Evolutionary conservation across 2,329 filamentous ascomycete genomes (phyloP), one percentile per base, ranked within the genome.

Genomic region (Fusarium multiceps): DNA sequence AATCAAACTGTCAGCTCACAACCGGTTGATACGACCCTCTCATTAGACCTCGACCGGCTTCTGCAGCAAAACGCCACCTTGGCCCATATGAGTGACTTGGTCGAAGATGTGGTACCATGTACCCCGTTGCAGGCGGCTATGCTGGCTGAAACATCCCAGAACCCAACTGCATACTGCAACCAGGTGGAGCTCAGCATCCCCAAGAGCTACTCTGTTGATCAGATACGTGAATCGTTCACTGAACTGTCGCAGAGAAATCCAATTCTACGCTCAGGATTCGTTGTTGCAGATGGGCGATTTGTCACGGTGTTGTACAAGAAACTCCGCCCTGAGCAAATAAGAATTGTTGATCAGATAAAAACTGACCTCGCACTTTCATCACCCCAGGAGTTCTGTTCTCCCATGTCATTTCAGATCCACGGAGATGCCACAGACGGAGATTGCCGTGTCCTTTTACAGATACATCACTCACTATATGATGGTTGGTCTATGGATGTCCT

Each of bases 401-500:
- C 93, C 1, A 81, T 94, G 16, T 80, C 78, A 18, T 79, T 93
- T n/a, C 86, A 92, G 63, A 79, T 94, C 3, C 42, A 56, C 11
- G 71, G 72, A 14, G 32, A 54, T 10, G 20, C 72, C 10, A 20
- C 69, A 20, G 21, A 30, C 11, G 51, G 75, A 7, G 57, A 76
- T 4, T 73, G 76, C 32, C 71, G 81, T 11, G 51, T 77, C 6
- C 78, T 87, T 13, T 55, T 93, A 46, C 84, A 90, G 14, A 82
- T 97, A 0, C 94, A 97, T 76, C 94, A 98, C 79, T 89, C 93
- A 1, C 78, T 97, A 2, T 98, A 97, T 75, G 94, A 98, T 78
- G 94, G 94, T n/a, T 98, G 94, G 94, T 94, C 93, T 0, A 86
- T 94, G 75, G 92, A 97, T 54, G 82, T 95, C 30, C 79, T 97